phyloP scores from a whole-genome alignment of 2,329 filamentous ascomycete genomes.

The Arthrinium phaeospermum region DNA sequence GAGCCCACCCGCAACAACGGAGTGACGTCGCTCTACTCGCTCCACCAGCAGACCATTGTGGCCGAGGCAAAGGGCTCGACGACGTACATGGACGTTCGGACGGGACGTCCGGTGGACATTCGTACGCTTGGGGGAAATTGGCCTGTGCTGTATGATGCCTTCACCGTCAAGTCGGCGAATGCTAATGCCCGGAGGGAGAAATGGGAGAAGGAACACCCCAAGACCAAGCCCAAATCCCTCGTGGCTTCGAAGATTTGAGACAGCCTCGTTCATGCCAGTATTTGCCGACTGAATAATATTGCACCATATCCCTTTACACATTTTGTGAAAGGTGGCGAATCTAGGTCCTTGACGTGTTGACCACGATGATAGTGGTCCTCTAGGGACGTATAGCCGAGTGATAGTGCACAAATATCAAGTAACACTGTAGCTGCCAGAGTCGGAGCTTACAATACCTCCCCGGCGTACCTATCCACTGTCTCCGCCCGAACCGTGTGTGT shows the following conservation, averaged over 20 bases:
- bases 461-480: too few relatives aligned
- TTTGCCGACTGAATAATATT: too few relatives aligned
- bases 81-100: conserved; percentile 30
- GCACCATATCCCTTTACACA: too few relatives aligned
- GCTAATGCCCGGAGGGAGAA: conserved; percentile 23
- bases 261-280: not conserved
- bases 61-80: conserved; percentile 29
- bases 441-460: too few relatives aligned
- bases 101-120: conserved; percentile 31
- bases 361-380: too few relatives aligned
- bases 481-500: too few relatives aligned
- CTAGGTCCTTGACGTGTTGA: too few relatives aligned
- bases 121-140: conserved; percentile 29
- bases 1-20: conserved; percentile 29
- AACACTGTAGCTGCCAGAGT: too few relatives aligned
- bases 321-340: too few relatives aligned
- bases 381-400: too few relatives aligned
- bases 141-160: conserved; percentile 25
- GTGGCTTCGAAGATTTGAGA: not conserved
- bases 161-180: conserved; percentile 22
- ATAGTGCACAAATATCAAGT: too few relatives aligned
- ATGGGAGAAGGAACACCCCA: conserved; percentile 23
- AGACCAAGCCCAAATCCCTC: not conserved
- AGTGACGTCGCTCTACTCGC: conserved; percentile 28
- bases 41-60: conserved; percentile 32